Base-by-base conservation (phyloP, 148 eudicot genomes). In the Arbutus unedo region DNA sequence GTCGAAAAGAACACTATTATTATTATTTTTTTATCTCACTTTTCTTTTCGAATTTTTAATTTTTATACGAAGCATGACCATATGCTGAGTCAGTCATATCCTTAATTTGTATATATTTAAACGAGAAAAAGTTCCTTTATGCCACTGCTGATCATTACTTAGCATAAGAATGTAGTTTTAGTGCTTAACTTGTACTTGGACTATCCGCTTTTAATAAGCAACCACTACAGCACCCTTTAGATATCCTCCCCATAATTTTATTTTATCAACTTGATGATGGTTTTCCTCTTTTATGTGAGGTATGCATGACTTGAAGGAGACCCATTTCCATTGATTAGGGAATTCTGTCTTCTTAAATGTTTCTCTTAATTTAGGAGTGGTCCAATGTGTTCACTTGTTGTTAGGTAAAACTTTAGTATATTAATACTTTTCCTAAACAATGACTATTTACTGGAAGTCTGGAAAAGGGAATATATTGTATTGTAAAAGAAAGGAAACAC, bases 261-360 rank as follows among this genome's bases (percentile, higher is more conserved):
- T 66, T 25, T 66, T 25, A 66, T 9, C 23, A 66, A 64, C 70
- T 21, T 4, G 31, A 31, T 10, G 71, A 31, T 66, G 5, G 16
- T 25, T 66, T 66, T 66, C 5, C 44, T 31, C 44, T 11, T 66
- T 66, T 11, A 11, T 66, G 43, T 62, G 81, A 79, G n/a, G 73
- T 48, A 48, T 62, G 81, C 73, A 79, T 79, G 81, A 64, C 81
- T 31, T 48, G 54, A 51, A 79, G 55, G 73, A 79, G 72, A 60
- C 55, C 41, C 53, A 45, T 45, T 47, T 23, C 56, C 81, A 79
- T 79, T 13, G 54, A 79, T 79, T 23, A 21, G 62, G 81, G 74
- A n/a, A 47, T n/a, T 62, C 41, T 48, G 47, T 62, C 81, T 45
- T 59, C 44, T 57, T 55, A 19, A 78, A 44, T 43, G n/a, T 44